phyloP scores from a whole-genome alignment of 495 filamentous ascomycete species.

The Sordaria brevicollis region DNA sequence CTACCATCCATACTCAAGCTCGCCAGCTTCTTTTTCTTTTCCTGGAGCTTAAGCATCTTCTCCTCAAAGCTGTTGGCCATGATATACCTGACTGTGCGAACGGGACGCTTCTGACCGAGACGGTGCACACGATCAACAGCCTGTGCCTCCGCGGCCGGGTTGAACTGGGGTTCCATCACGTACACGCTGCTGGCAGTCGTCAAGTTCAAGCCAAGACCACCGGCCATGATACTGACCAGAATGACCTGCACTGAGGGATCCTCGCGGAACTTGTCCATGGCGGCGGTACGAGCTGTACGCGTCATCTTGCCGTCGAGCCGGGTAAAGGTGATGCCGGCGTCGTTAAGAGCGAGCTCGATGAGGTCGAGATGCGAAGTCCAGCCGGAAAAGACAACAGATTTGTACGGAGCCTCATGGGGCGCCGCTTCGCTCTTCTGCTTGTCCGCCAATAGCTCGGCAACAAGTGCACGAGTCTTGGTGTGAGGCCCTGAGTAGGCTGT shows the following conservation, averaged over 20 bases:
- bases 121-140: constrained; percentile 91
- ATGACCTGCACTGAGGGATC: constrained; percentile 64
- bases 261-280: constrained; percentile 68
- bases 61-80: constrained; percentile 89
- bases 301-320: constrained; percentile 86
- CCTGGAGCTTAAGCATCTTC: constrained; percentile 80
- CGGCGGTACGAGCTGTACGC: constrained; percentile 54
- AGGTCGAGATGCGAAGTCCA: constrained; percentile 95
- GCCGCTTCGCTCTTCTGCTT: constrained; percentile 48
- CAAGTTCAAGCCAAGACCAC: constrained; percentile 85
- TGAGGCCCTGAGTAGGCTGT: constrained; percentile 73
- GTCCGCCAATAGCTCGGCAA: constrained; percentile 53
- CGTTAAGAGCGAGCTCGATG: constrained; percentile 73
- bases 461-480: constrained; percentile 76
- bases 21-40: constrained; percentile 83
- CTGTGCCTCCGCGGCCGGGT: constrained; percentile 89
- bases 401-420: constrained; percentile 57
- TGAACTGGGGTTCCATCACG: constrained; percentile 97
- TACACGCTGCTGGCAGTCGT: constrained; percentile 78
- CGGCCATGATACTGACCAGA: constrained; percentile 83
- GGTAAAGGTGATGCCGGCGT: constrained; percentile 54
- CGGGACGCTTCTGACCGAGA: constrained; percentile 76
- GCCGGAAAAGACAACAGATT: constrained; percentile 83
- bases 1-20: constrained; percentile 67
- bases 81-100: constrained; percentile 72